Percentiles rank a stretch among this genome's conserved stretches.
Evolutionary conservation across 73 alveolate genomes (phyloP).

Genomic region (Tetrahymena malaccensis): DNA sequence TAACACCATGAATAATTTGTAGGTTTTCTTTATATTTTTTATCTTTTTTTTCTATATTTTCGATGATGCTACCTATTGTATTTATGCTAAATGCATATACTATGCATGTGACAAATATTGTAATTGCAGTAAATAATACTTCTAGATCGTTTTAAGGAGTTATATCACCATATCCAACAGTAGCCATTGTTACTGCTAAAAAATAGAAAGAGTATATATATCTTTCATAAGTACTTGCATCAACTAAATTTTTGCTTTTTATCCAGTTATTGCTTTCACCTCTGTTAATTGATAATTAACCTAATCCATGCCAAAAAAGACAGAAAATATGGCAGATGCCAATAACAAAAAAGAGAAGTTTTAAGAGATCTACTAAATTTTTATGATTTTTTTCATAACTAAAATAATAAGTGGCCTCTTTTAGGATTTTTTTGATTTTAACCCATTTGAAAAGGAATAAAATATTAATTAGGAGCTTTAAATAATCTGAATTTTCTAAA

Average conservation of each 20-base stretch:
- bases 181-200: conserved; percentile 45
- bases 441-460: neutral
- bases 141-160: conserved; percentile 44
- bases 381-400: neutral
- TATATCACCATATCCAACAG: conserved; percentile 75
- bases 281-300: neutral
- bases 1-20: neutral
- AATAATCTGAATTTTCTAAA: neutral
- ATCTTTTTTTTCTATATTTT: conserved; percentile 28
- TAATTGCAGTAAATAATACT: conserved; percentile 16
- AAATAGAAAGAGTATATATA: conserved; percentile 55
- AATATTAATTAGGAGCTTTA: neutral
- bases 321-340: neutral
- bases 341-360: neutral
- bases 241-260: neutral
- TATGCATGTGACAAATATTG: conserved; percentile 45
- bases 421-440: neutral
- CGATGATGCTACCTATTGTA: conserved; percentile 41
- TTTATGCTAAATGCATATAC: conserved; percentile 49
- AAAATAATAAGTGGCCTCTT: neutral
- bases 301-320: conserved; percentile 13
- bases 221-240: conserved; percentile 19
- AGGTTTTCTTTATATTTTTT: neutral
- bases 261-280: neutral
- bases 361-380: neutral